A percentile compares a stretch with the other conserved stretches of the same genome.
phyloP scores from a whole-genome alignment of 169 alveolate genomes.

The Besnoitia besnoiti region DNA sequence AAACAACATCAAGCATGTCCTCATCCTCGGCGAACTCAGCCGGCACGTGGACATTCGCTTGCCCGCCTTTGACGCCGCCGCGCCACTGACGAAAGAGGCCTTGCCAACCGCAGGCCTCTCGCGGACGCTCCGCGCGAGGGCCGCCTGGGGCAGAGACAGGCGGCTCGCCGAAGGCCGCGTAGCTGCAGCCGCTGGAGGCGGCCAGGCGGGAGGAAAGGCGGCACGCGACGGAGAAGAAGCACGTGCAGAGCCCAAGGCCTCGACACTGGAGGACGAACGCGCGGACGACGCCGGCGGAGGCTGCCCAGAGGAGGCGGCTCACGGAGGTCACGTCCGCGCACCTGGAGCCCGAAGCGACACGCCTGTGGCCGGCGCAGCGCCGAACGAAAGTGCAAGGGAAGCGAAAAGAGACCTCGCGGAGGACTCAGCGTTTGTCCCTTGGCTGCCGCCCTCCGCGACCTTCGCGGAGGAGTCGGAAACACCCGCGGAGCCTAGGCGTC shows the following conservation, averaged over 20 bases:
- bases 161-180: neutral
- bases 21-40: conserved; percentile 51
- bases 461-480: too few species aligned
- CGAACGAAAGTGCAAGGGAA: too few species aligned
- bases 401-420: too few species aligned
- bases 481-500: neutral
- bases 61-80: conserved; percentile 39
- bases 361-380: too few species aligned
- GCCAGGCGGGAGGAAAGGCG: neutral
- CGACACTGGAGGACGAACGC: too few species aligned
- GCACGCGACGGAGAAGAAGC: neutral
- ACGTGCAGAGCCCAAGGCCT: neutral
- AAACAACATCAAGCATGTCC: conserved; percentile 46
- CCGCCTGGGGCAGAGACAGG: neutral
- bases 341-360: too few species aligned
- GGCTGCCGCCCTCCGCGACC: too few species aligned
- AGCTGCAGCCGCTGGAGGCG: neutral
- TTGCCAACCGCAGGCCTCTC: neutral
- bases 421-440: too few species aligned
- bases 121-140: neutral
- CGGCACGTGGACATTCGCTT: conserved; percentile 36
- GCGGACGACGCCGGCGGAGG: too few species aligned
- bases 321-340: too few species aligned
- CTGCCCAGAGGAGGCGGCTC: too few species aligned
- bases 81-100: neutral